phyloP scores from a whole-genome alignment of 495 filamentous ascomycete genomes.

The Aspergillus wentii region DNA sequence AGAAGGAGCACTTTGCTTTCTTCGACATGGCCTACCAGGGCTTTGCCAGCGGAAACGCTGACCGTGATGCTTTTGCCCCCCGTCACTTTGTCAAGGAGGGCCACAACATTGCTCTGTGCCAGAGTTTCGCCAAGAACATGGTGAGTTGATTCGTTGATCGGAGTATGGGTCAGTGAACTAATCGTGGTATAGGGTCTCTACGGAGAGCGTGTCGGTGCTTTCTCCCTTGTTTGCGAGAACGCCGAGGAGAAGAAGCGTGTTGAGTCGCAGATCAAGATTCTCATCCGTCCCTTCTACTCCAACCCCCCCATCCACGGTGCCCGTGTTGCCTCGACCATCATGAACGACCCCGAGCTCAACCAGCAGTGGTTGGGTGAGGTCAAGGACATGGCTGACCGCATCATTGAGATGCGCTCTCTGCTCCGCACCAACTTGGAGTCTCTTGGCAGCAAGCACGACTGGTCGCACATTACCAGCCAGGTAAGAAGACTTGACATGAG shows the following conservation, averaged over 20 bases:
- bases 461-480: slow-evolving; percentile 96
- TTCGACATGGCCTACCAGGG: slow-evolving; percentile 99
- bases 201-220: slow-evolving; percentile 95
- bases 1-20: slow-evolving; percentile 86
- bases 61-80: slow-evolving; percentile 88
- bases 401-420: slow-evolving; percentile 93
- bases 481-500: slow-evolving; percentile 15
- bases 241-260: slow-evolving; percentile 92
- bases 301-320: slow-evolving; percentile 97
- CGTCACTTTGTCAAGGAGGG: slow-evolving; percentile 89
- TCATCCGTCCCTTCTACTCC: slow-evolving; percentile 95
- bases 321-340: slow-evolving; percentile 86
- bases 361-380: slow-evolving; percentile 94
- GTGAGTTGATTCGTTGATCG: slow-evolving; percentile 30
- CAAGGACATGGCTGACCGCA: slow-evolving; percentile 98
- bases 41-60: slow-evolving; percentile 88
- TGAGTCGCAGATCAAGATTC: slow-evolving; percentile 97
- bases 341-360: slow-evolving; percentile 83
- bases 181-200: slow-evolving; percentile 68
- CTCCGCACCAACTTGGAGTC: slow-evolving; percentile 92
- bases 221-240: slow-evolving; percentile 82
- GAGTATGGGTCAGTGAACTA: not conserved
- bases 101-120: slow-evolving; percentile 81
- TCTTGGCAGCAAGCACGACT: slow-evolving; percentile 91
- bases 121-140: slow-evolving; percentile 99